These are phyloP conservation scores for Fusarium cyanostomum DNA, from an alignment of 2,329 filamentous ascomycete species.

Conservation along the genomic window DNA sequence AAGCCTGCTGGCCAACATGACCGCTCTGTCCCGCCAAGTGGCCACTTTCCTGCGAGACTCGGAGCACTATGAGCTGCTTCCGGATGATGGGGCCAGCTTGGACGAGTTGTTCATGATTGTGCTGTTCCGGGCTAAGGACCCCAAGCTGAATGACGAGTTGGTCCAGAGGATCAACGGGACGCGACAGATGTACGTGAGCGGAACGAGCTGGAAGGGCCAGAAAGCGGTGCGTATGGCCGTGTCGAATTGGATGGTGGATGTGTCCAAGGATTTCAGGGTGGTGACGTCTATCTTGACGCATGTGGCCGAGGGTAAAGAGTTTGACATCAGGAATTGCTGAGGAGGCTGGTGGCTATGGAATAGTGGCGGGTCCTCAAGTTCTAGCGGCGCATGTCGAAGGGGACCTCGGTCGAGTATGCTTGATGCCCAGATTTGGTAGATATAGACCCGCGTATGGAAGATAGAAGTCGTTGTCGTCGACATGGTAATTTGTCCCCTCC, in stretches of 20 bases:
- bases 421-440: background rate
- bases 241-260: constrained; percentile 82
- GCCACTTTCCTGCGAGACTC: constrained; percentile 70
- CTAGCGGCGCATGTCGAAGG: background rate
- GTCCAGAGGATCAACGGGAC: constrained; percentile 77
- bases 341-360: too few relatives aligned
- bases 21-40: constrained; percentile 73
- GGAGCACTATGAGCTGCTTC: constrained; percentile 73
- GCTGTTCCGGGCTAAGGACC: constrained; percentile 77
- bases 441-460: background rate
- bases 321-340: constrained; percentile 38
- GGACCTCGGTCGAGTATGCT: background rate
- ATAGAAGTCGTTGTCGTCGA: constrained; percentile 8
- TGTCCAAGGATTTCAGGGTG: constrained; percentile 71
- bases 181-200: constrained; percentile 82
- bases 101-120: constrained; percentile 71
- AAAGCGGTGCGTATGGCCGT: constrained; percentile 85
- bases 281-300: constrained; percentile 69
- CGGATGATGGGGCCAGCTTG: constrained; percentile 56
- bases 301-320: constrained; percentile 52
- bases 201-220: constrained; percentile 78
- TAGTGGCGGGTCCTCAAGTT: background rate
- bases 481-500: background rate
- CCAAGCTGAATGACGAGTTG: constrained; percentile 69
- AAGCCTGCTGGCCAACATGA: constrained; percentile 76